Conservation (phyloP, 169 alveolate genomes). For the Eimeria necatrix region DNA sequence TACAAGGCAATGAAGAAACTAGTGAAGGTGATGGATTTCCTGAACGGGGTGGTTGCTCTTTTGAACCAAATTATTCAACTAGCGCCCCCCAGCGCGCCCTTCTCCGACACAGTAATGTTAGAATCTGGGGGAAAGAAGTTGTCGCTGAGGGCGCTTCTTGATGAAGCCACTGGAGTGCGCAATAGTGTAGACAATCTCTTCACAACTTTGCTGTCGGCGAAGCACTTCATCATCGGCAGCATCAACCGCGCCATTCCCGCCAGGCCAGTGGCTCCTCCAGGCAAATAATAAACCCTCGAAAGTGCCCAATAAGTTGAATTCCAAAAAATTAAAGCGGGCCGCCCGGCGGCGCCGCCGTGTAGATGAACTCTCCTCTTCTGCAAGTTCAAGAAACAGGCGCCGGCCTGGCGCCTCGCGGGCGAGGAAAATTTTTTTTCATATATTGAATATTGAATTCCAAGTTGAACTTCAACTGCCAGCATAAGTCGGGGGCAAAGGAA, state of each 20-base stretch:
- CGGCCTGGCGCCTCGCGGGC: slow-evolving; percentile 1
- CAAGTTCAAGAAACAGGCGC: too few relatives aligned
- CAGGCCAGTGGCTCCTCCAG: background rate
- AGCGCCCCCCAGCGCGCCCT: slow-evolving; percentile 22
- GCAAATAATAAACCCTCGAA: background rate
- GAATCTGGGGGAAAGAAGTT: slow-evolving; percentile 33
- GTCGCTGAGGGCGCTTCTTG: slow-evolving; percentile 24
- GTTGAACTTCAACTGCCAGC: too few relatives aligned
- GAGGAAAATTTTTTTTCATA: background rate
- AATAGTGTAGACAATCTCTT: background rate
- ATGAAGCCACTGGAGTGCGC: slow-evolving; percentile 19
- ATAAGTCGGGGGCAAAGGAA: too few relatives aligned
- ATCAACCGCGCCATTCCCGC: slow-evolving; percentile 49
- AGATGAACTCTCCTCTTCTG: too few relatives aligned
- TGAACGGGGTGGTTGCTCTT: slow-evolving; percentile 51
- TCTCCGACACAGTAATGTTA: slow-evolving; percentile 53
- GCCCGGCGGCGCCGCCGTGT: too few relatives aligned
- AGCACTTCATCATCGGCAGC: slow-evolving; percentile 30
- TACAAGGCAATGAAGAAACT: slow-evolving; percentile 30
- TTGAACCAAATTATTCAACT: slow-evolving; percentile 38
- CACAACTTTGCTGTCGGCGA: background rate
- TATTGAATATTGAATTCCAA: too few relatives aligned
- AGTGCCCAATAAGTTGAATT: background rate
- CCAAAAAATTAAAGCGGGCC: too few relatives aligned
- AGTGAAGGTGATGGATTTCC: slow-evolving; percentile 4